phyloP scores from a whole-genome alignment of 73 alveolate species.

The Paramecium primaurelia region DNA sequence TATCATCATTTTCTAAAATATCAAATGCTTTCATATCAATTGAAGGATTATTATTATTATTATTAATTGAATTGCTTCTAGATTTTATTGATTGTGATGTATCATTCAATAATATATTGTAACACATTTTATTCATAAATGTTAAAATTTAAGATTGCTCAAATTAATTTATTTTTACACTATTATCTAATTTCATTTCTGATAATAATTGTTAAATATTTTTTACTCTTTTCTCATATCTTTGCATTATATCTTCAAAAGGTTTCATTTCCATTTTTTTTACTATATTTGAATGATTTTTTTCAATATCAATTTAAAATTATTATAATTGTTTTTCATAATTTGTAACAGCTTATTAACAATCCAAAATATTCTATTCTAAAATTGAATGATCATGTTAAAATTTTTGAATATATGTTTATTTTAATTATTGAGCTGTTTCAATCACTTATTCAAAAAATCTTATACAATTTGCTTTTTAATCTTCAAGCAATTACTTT shows the following conservation, averaged over 20 bases:
- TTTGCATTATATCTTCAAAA: slow-evolving; percentile 28
- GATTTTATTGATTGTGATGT: not conserved
- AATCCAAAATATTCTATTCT: not conserved
- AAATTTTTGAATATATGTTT: not conserved
- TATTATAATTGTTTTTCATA: not conserved
- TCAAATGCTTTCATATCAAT: slow-evolving; percentile 42
- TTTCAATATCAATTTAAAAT: slow-evolving; percentile 27
- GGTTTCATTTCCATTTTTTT: slow-evolving; percentile 49
- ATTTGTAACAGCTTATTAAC: not conserved
- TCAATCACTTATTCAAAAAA: slow-evolving; percentile 12
- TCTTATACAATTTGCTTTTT: not conserved
- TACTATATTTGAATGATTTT: slow-evolving; percentile 7
- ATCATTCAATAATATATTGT: not conserved
- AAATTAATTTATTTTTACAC: not conserved
- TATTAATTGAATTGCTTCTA: not conserved
- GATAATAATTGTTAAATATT: not conserved
- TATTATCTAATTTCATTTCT: not conserved
- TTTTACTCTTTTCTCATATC: slow-evolving; percentile 15
- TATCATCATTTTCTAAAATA: slow-evolving; percentile 5
- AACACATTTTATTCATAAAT: slow-evolving; percentile 36
- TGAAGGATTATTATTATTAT: not conserved
- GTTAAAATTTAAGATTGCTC: slow-evolving; percentile 8
- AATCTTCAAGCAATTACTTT: not conserved
- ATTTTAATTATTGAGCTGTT: slow-evolving; percentile 4
- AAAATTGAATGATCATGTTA: not conserved